phyloP scores from a whole-genome alignment of 139 green algal species.

The Chloropicon primus region DNA sequence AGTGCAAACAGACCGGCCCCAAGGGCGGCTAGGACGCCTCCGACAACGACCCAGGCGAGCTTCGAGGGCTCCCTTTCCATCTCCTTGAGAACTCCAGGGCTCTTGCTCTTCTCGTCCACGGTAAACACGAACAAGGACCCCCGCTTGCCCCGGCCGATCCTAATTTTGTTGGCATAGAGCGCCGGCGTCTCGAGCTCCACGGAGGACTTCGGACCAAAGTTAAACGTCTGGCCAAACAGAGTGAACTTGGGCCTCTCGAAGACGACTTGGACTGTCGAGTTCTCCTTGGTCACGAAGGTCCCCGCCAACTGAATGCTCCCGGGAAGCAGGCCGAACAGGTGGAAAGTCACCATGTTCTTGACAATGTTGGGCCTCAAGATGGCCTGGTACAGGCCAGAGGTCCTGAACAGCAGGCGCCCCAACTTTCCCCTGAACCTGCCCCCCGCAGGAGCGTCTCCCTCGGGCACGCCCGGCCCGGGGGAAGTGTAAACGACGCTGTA shows the following conservation, averaged over 20 bases:
- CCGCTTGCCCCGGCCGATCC: background rate
- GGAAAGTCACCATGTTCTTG: background rate
- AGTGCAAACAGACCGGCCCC: background rate
- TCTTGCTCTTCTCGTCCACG: background rate
- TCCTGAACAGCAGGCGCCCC: background rate
- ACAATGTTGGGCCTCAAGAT: background rate
- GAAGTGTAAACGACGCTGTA: background rate
- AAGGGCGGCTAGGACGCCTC: background rate
- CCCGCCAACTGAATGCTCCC: background rate
- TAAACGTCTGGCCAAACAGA: background rate
- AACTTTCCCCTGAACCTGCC: background rate
- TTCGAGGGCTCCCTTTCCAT: background rate
- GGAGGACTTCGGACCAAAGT: background rate
- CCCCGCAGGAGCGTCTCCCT: background rate
- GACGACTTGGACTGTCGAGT: background rate
- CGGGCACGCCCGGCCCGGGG: too few species aligned
- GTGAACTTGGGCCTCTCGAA: background rate
- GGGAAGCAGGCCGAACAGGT: background rate
- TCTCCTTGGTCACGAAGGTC: background rate
- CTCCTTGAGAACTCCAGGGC: background rate
- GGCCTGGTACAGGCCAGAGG: background rate
- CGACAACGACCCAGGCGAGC: background rate
- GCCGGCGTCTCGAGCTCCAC: background rate
- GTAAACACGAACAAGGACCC: background rate
- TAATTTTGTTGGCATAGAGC: background rate